Evolutionary conservation across 176 grass and related monocot species (phyloP), one percentile per base, ranked within the genome.

Genomic region (Aegilops bicornis): DNA sequence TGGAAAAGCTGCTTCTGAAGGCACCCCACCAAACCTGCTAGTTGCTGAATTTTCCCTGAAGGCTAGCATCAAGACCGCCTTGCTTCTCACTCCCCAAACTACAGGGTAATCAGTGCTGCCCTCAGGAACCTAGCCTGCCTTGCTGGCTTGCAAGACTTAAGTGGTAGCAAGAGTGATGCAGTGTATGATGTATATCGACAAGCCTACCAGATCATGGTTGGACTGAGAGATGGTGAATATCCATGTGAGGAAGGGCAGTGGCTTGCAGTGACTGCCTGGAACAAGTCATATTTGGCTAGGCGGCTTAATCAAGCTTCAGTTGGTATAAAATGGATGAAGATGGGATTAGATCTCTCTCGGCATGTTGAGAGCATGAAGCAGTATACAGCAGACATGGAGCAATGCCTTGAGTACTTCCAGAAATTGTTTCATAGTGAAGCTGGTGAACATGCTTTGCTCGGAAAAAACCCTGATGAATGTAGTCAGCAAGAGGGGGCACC

Each of bases 311-410:
- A 98, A 32, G 43, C 19, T 71, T 75, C 81, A 70, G 72, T 86
- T 82, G 93, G 91, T 79, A 92, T 82, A 86, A 98, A 91, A 86
- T 98, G 97, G 97, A 94, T 96, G 88, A 96, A 92, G 80, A 83
- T 92, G 83, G 91, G 90, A 22, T 82, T 98, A 86, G 89, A 98
- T 85, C 79, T 98, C 6, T 87, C 92, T 82, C 86, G 87, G 43
- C 90, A 92, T 80, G 68, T 96, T 40, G 90, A 92, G 32, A 88
- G 90, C 76, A 96, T 96, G 97, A 93, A 98, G 75, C 64, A 85
- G 60, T 76, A 85, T 78, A 76, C 87, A 79, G 54, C 52, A 63
- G 76, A 7, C 27, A 94, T 98, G 94, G 94, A 98, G 85, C 80
- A 90, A 84, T 87, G 32, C 86, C 82, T 91, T 83, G 86, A 79